phyloP scores from a whole-genome alignment of 805 yeast genomes.

The Saturnispora saitoi region DNA sequence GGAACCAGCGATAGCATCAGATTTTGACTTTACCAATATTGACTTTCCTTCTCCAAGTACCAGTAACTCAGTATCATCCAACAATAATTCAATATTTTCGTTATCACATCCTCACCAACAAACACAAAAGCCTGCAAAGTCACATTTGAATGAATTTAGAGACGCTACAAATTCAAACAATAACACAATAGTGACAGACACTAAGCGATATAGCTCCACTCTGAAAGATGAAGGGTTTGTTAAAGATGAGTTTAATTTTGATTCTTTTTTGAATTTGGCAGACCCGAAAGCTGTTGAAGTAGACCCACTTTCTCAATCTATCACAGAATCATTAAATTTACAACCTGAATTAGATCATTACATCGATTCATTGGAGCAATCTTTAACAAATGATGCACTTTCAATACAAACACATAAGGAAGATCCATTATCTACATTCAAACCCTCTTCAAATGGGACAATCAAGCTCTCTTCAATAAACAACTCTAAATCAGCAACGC shows the following conservation, averaged over 20 bases:
- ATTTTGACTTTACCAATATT: conserved; percentile 4
- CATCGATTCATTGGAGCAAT: conserved; percentile 6
- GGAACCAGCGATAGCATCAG: conserved; percentile 3
- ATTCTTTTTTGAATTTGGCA: conserved; percentile 27
- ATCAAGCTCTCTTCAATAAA: not conserved
- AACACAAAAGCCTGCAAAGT: not conserved
- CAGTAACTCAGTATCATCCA: conserved; percentile 21
- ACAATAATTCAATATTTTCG: conserved; percentile 17
- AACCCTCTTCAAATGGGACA: not conserved
- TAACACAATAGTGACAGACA: not conserved
- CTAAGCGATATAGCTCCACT: not conserved
- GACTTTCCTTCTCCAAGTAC: conserved; percentile 21
- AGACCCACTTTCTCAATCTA: not conserved
- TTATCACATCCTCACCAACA: not conserved
- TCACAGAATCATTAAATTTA: conserved; percentile 1
- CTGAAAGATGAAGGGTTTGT: not conserved
- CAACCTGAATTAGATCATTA: conserved; percentile 6
- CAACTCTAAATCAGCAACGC: not conserved
- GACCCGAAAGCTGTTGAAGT: conserved; percentile 9
- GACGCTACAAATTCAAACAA: not conserved
- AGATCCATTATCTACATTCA: not conserved
- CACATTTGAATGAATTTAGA: not conserved
- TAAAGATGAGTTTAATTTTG: conserved; percentile 25
- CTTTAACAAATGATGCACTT: not conserved
- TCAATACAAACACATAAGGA: not conserved